Percentiles rank a stretch among this genome's conserved stretches.
Conservation (phyloP, 23 red algal species). For the Gracilaria domingensis region DNA sequence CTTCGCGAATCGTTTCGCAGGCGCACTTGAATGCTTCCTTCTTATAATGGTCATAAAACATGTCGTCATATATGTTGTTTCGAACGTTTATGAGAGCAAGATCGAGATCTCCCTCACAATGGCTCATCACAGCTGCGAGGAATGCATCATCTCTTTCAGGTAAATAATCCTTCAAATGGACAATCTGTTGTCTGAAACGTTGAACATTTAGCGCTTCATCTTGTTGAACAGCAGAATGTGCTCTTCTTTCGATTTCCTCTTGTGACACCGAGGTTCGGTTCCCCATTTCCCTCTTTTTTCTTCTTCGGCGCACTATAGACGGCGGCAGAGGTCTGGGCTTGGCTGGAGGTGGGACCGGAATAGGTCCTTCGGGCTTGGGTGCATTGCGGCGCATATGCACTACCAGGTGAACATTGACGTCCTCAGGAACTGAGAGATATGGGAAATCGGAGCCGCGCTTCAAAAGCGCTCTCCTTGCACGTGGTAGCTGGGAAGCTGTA, state of each 20-base stretch:
- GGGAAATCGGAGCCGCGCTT: conserved; percentile 87
- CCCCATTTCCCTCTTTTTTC: neutral
- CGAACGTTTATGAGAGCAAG: conserved; percentile 45
- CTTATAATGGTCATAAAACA: conserved; percentile 45
- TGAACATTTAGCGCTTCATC: conserved; percentile 23
- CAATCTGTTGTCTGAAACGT: conserved; percentile 36
- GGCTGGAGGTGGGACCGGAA: conserved; percentile 76
- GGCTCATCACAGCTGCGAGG: conserved; percentile 51
- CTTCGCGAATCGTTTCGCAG: neutral
- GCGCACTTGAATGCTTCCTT: conserved; percentile 21
- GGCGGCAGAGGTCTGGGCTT: conserved; percentile 32
- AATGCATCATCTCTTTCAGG: conserved; percentile 47
- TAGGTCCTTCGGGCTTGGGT: conserved; percentile 35
- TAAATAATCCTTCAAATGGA: conserved; percentile 22
- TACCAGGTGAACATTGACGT: conserved; percentile 89
- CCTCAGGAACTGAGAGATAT: conserved; percentile 77
- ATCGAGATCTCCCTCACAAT: conserved; percentile 57
- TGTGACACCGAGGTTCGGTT: neutral
- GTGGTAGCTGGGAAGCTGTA: conserved; percentile 55
- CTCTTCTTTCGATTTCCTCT: conserved; percentile 51
- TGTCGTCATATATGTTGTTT: conserved; percentile 39
- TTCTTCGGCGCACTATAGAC: conserved; percentile 8
- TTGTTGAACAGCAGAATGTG: conserved; percentile 25
- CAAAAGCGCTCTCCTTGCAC: conserved; percentile 78
- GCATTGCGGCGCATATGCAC: conserved; percentile 95